Conservation (phyloP, 257 asterid genomes). For the Leptodermis oblonga region DNA sequence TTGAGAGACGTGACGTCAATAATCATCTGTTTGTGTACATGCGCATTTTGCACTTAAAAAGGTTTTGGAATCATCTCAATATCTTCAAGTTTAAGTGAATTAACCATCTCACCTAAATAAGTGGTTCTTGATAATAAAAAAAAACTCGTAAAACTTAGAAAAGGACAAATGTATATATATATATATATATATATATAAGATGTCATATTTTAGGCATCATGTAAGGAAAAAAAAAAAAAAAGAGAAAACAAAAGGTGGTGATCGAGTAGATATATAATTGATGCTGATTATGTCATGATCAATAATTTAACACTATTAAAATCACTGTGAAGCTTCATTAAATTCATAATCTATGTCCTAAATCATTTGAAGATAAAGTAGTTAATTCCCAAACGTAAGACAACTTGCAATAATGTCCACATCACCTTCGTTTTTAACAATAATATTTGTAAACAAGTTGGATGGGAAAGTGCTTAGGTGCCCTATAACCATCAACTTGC, state of each 20-base stretch:
- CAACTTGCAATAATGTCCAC: neutral
- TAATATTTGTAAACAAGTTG: neutral
- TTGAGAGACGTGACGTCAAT: too few species aligned
- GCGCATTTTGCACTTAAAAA: too few species aligned
- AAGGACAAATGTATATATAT: too few species aligned
- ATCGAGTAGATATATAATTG: neutral
- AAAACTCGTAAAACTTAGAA: too few species aligned
- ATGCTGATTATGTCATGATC: neutral
- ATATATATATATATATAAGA: too few species aligned
- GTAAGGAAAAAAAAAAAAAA: neutral
- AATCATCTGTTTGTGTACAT: too few species aligned
- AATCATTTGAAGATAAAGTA: conserved; percentile 1
- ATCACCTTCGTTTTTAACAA: neutral
- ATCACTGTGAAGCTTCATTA: neutral
- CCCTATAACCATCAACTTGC: conserved; percentile 6
- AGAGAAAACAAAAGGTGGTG: too few species aligned
- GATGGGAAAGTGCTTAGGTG: neutral
- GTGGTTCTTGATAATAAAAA: too few species aligned
- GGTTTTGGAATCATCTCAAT: too few species aligned
- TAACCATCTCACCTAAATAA: too few species aligned
- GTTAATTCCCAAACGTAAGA: neutral
- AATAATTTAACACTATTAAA: too few species aligned
- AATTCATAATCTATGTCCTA: neutral
- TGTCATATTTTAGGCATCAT: neutral
- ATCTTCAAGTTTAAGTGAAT: too few species aligned